Conservation (phyloP, 441 rosid genomes). For the Eruca vesicaria region DNA sequence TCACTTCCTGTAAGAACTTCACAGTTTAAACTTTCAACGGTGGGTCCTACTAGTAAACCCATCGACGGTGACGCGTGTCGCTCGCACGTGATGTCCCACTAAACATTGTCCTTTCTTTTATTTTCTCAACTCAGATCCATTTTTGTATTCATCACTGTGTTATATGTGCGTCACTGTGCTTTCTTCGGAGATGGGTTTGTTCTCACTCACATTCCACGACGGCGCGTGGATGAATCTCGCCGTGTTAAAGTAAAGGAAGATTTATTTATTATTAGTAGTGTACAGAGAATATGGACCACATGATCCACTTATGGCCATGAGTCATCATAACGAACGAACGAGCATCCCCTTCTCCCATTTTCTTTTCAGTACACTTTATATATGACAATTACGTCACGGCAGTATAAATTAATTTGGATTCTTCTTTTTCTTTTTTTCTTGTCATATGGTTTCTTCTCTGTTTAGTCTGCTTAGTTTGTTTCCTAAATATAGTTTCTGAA, state of each 20-base stretch:
- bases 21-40: not conserved
- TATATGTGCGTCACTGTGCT: not conserved
- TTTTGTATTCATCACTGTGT: not conserved
- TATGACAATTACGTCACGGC: constrained; percentile 36
- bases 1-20: constrained; percentile 7
- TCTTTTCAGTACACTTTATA: constrained; percentile 5
- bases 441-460: constrained; percentile 15
- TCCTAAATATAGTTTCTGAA: constrained; percentile 11
- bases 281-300: constrained; percentile 33
- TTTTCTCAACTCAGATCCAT: constrained; percentile 22
- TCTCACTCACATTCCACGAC: constrained; percentile 1
- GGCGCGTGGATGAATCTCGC: constrained; percentile 16
- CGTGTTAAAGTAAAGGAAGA: not conserved
- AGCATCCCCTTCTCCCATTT: constrained; percentile 15
- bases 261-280: not conserved
- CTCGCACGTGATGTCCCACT: constrained; percentile 29
- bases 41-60: constrained; percentile 5
- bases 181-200: constrained; percentile 23
- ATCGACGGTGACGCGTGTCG: constrained; percentile 30
- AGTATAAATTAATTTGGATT: constrained; percentile 13
- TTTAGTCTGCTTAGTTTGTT: constrained; percentile 1
- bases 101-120: not conserved
- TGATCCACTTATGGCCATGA: constrained; percentile 27
- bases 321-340: constrained; percentile 19
- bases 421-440: not conserved